Conservation (phyloP, 2,329 filamentous ascomycete genomes). For the Sporothrix curviconia region DNA sequence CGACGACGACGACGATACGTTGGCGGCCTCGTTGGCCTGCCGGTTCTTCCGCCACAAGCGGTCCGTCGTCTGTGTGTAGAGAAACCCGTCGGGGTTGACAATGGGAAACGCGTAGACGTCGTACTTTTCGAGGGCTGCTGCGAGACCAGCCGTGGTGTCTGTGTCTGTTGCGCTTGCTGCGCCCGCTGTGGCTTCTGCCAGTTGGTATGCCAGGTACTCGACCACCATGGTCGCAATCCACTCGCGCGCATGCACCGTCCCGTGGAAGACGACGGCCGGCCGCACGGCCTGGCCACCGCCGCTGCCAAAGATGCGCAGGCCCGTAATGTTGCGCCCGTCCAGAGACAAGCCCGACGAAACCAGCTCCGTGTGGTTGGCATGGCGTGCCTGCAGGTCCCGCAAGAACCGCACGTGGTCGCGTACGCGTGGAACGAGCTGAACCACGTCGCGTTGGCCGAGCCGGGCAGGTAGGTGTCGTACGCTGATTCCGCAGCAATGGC, state of each 20-base stretch:
- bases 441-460: conserved; percentile 35
- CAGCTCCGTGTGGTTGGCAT: conserved; percentile 42
- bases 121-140: conserved; percentile 49
- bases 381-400: conserved; percentile 37
- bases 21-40: conserved; percentile 40
- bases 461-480: conserved; percentile 25
- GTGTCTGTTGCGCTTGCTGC: no score
- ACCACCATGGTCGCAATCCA: conserved; percentile 52
- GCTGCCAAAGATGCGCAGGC: conserved; percentile 48
- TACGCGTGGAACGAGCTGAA: conserved; percentile 49
- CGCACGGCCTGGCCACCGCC: conserved; percentile 28
- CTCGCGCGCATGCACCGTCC: conserved; percentile 53
- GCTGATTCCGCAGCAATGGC: conserved; percentile 31
- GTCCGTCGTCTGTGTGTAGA: conserved; percentile 49
- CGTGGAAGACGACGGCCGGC: conserved; percentile 49
- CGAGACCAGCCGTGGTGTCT: conserved; percentile 31
- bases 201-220: conserved; percentile 46
- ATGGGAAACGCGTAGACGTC: conserved; percentile 61
- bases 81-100: conserved; percentile 57
- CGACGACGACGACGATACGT: not conserved
- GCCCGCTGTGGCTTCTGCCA: conserved; percentile 29
- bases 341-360: conserved; percentile 40
- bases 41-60: conserved; percentile 59
- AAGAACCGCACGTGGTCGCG: conserved; percentile 45
- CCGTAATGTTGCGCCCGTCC: conserved; percentile 50